phyloP scores from a whole-genome alignment of 139 green algal genomes.

The Ettlia oleoabundans region DNA sequence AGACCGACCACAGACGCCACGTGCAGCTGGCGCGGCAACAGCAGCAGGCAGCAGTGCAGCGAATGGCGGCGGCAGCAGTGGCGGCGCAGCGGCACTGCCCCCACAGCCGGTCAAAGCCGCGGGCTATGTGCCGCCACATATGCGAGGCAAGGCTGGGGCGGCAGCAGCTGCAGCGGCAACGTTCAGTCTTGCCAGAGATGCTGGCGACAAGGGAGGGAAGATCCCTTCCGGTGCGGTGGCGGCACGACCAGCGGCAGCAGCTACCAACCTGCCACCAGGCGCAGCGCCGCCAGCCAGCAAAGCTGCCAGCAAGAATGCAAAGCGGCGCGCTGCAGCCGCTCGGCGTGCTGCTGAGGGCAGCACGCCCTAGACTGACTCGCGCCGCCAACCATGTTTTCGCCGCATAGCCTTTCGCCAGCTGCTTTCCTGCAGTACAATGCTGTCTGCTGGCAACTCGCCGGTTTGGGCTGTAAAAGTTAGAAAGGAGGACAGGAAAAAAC shows the following conservation, averaged over 20 bases:
- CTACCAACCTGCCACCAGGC: constrained; percentile 51
- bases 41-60: constrained; percentile 1
- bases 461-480: too few relatives aligned
- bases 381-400: too few relatives aligned
- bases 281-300: constrained; percentile 54
- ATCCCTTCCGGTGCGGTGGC: constrained; percentile 12
- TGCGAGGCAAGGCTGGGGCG: constrained; percentile 38
- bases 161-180: constrained; percentile 34
- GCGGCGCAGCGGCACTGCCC: constrained; percentile 24
- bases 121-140: constrained; percentile 66
- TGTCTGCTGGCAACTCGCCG: too few relatives aligned
- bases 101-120: constrained; percentile 25
- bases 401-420: too few relatives aligned
- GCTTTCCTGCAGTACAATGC: too few relatives aligned
- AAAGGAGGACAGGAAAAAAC: too few relatives aligned
- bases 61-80: constrained; percentile 45
- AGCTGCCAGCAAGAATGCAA: constrained; percentile 77
- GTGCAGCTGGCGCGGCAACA: constrained; percentile 35
- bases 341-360: too few relatives aligned
- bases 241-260: not conserved
- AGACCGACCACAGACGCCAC: constrained; percentile 73
- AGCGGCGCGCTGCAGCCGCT: constrained; percentile 46
- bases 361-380: too few relatives aligned
- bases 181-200: constrained; percentile 63
- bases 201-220: constrained; percentile 51